Base-by-base conservation (phyloP, 371 early-diverging fungal species). In the Umbelopsis sp. region DNA sequence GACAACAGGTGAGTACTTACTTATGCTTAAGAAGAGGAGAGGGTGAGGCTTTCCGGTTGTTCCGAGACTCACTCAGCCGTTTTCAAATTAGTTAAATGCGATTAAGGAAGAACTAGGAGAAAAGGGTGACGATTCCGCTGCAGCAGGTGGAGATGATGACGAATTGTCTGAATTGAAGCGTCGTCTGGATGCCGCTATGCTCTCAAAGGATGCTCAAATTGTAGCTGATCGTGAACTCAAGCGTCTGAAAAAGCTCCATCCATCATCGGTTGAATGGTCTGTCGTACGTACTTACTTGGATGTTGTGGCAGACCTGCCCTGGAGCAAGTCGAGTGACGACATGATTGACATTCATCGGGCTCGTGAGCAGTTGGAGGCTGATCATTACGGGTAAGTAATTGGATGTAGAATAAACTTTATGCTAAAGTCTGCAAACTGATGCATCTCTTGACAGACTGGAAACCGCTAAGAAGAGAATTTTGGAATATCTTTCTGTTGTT, bases 401-500 rank as follows among this genome's bases (percentile, higher is more conserved):
- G 22, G 12, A 44, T 20, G 22, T 22, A 35, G 37, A 65, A 45
- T 48, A 18, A 41, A 44, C 16, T n/a, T 52, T 50, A 63, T 24
- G 12, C 18, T 50, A 50, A 14, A 20, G 41, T 7, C 7, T 65
- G 25, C 48, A 62, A 22, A 51, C n/a, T 50, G 14, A 63, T 25
- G 22, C 29, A 20, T 16, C 45, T 4, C 37, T 20, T 35, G 4
- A 22, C 50, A 75, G 80, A 5, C 77, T 96, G 63, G 88, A 90
- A 20, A 86, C 87, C 45, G 92, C 93, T 63, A 94, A 96, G 76
- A 87, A 85, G 66, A 80, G 94, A 53, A 90, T 96, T 20, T 70
- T 96, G 50, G 93, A 94, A 70, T 93, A 89, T 72, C 74, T 94
- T 12, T 91, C 94, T 8, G 93, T 94, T 0, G 79, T 88, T 12